Conservation (phyloP, 2,329 filamentous ascomycete genomes). For the Fonsecaea monophora region DNA sequence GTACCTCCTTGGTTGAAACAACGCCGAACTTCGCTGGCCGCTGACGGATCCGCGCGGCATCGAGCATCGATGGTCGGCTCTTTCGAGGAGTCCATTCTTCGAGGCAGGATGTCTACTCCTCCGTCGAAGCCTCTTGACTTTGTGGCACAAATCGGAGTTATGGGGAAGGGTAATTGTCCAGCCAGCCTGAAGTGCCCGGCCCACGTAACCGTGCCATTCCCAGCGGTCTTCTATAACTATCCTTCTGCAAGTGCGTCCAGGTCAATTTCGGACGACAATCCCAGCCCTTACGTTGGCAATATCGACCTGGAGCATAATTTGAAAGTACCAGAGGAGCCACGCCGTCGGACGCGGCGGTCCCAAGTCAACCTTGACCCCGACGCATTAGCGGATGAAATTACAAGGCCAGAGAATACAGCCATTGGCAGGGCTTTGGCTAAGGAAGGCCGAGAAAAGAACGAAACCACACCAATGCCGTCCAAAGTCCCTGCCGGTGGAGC, state of each 20-base stretch:
- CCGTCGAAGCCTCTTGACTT: constrained; percentile 93
- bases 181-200: constrained; percentile 81
- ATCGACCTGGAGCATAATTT: constrained; percentile 88
- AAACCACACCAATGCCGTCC: constrained; percentile 64
- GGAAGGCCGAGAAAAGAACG: constrained; percentile 62
- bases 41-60: constrained; percentile 77
- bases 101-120: constrained; percentile 94
- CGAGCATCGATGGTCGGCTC: constrained; percentile 97
- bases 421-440: constrained; percentile 46
- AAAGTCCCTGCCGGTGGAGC: constrained; percentile 82
- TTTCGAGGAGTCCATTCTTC: constrained; percentile 94
- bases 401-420: constrained; percentile 31
- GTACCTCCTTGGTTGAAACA: constrained; percentile 61
- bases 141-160: constrained; percentile 90
- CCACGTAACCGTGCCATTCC: constrained; percentile 89
- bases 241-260: constrained; percentile 69
- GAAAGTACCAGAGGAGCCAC: constrained; percentile 52
- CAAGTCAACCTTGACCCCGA: constrained; percentile 41
- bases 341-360: constrained; percentile 46
- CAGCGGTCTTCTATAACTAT: constrained; percentile 96
- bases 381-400: constrained; percentile 26
- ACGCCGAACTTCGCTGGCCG: constrained; percentile 72
- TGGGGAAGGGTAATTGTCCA: constrained; percentile 89
- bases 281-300: constrained; percentile 93
- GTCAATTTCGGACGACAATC: constrained; percentile 77